Evolutionary conservation across 768 basidiomycete genomes (phyloP).

Genomic region (Tylopilus cervinicoccineus): DNA sequence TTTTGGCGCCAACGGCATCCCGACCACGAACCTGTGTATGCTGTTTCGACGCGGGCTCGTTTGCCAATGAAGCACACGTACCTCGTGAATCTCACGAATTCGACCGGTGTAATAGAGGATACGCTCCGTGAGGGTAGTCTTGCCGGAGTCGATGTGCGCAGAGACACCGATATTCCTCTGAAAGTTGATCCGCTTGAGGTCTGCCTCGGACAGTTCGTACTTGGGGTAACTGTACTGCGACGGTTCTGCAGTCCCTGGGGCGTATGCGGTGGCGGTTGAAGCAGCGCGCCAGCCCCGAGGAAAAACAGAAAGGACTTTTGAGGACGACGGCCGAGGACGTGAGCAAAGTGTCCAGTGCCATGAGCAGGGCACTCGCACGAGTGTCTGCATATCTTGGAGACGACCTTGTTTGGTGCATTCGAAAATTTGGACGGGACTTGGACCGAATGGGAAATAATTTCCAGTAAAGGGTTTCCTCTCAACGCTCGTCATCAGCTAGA

Average conservation of each 20-base stretch:
- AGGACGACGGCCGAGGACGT: slow-evolving; percentile 7
- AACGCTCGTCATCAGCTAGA: no score
- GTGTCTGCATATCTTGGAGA: slow-evolving; percentile 24
- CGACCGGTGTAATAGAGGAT: slow-evolving; percentile 95
- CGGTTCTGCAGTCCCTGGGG: not conserved
- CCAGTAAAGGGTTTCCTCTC: no score
- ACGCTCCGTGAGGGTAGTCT: slow-evolving; percentile 96
- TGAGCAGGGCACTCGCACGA: slow-evolving; percentile 24
- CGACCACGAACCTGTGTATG: slow-evolving; percentile 74
- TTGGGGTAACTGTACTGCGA: slow-evolving; percentile 30
- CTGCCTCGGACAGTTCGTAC: slow-evolving; percentile 57
- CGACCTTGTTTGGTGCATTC: not conserved
- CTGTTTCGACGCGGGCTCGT: not conserved
- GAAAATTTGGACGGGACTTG: not conserved
- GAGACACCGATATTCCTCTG: slow-evolving; percentile 97
- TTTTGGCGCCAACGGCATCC: slow-evolving; percentile 97
- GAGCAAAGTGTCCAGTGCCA: slow-evolving; percentile 25
- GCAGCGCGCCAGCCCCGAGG: slow-evolving; percentile 34
- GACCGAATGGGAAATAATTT: no score
- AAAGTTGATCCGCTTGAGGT: slow-evolving; percentile 58
- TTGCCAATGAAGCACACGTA: slow-evolving; percentile 35
- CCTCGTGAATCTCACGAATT: slow-evolving; percentile 95
- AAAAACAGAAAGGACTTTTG: not conserved
- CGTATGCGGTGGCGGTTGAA: slow-evolving; percentile 38
- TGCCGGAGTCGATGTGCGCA: slow-evolving; percentile 94